Percentiles rank a stretch among this genome's conserved stretches.
Conservation (phyloP, 371 early-diverging fungal genomes). For the Mucor plumbeus region DNA sequence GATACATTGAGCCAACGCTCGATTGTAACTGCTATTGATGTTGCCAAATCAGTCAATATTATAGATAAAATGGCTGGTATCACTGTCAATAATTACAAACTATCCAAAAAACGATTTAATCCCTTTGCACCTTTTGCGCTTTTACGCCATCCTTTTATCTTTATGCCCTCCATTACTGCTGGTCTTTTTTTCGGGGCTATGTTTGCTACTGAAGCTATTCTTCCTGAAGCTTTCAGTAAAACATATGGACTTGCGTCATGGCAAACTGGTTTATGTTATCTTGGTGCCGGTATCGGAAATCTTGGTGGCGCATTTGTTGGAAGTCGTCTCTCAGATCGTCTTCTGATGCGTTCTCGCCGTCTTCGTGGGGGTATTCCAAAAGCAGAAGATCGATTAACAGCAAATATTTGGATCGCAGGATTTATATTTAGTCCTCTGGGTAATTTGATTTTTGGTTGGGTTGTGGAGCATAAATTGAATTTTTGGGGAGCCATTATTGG, state of each 20-base stretch:
- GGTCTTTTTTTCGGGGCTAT: constrained; percentile 55
- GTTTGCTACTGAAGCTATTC: constrained; percentile 49
- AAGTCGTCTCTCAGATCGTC: constrained; percentile 44
- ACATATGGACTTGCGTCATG: constrained; percentile 40
- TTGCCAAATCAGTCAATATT: neutral
- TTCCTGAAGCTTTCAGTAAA: constrained; percentile 34
- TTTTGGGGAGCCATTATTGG: constrained; percentile 44
- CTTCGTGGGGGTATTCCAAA: constrained; percentile 41
- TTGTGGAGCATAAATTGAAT: constrained; percentile 35
- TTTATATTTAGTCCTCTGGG: constrained; percentile 43
- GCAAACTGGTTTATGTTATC: constrained; percentile 41
- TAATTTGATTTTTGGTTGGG: constrained; percentile 49
- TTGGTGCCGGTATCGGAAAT: constrained; percentile 37
- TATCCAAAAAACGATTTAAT: constrained; percentile 23
- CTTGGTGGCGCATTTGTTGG: constrained; percentile 33
- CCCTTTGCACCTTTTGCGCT: constrained; percentile 36
- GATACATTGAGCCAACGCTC: too few species aligned
- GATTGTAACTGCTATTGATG: too few species aligned
- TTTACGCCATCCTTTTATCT: constrained; percentile 54
- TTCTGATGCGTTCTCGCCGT: constrained; percentile 38
- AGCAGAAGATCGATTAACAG: constrained; percentile 45
- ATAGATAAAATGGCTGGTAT: too few species aligned
- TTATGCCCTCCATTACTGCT: constrained; percentile 46
- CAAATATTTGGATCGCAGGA: constrained; percentile 44
- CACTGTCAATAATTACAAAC: too few species aligned